These are phyloP conservation scores for Rhizopogon sp. DNA, from an alignment of 768 basidiomycete genomes.

Conservation along the genomic window DNA sequence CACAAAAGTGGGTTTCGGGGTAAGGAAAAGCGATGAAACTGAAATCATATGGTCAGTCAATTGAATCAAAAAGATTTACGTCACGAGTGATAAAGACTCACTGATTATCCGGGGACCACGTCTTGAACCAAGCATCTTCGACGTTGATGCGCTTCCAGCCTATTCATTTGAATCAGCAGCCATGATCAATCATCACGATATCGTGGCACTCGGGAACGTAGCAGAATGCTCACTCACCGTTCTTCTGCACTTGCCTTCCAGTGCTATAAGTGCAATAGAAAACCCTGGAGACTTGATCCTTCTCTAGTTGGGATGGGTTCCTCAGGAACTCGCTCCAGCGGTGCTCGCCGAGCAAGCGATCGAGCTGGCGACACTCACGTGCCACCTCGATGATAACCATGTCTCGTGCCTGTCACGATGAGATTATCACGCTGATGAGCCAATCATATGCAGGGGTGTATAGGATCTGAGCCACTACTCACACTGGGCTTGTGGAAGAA, in stretches of 20 bases:
- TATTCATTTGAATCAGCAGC: conserved; percentile 9
- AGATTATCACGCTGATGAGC: not conserved
- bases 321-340: conserved; percentile 36
- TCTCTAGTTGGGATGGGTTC: conserved; percentile 25
- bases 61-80: not conserved
- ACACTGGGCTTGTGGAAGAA: conserved; percentile 43
- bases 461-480: conserved; percentile 11
- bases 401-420: conserved; percentile 30
- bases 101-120: conserved; percentile 22
- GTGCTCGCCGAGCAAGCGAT: conserved; percentile 37
- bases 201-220: not conserved
- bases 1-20: conserved; percentile 33
- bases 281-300: conserved; percentile 23
- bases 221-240: conserved; percentile 27
- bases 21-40: conserved; percentile 36
- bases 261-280: conserved; percentile 36
- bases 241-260: conserved; percentile 39
- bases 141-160: conserved; percentile 46
- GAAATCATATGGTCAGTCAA: not conserved
- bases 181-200: not conserved
- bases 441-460: not conserved
- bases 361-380: conserved; percentile 25
- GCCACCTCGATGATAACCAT: conserved; percentile 42
- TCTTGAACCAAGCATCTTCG: conserved; percentile 37
- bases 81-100: conserved; percentile 9